These are phyloP conservation scores for Pseudonitzschia delicatissima DNA, from an alignment of 108 stramenopile genomes.

Conservation along the genomic window DNA sequence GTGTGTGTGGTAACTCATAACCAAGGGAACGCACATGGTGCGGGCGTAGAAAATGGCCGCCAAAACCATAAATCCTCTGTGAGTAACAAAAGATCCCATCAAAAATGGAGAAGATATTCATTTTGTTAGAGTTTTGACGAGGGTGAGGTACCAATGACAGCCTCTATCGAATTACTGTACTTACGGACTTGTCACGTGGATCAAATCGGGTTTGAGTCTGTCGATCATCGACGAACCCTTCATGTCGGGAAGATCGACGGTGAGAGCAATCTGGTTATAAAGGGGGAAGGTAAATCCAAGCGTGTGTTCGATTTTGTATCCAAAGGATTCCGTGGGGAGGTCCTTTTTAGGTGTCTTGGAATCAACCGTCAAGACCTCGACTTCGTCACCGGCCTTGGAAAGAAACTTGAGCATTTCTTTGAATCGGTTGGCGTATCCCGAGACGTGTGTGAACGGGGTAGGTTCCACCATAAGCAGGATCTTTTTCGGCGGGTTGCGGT, in stretches of 20 bases:
- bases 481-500: slow-evolving; percentile 56
- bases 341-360: slow-evolving; percentile 62
- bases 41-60: slow-evolving; percentile 84
- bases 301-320: slow-evolving; percentile 82
- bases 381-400: slow-evolving; percentile 85
- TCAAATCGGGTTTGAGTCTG: slow-evolving; percentile 82
- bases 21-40: slow-evolving; percentile 76
- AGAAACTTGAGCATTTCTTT: slow-evolving; percentile 92
- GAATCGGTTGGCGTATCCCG: slow-evolving; percentile 97
- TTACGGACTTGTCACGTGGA: slow-evolving; percentile 93
- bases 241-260: slow-evolving; percentile 85
- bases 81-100: neutral
- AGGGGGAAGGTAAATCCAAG: slow-evolving; percentile 92
- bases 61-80: slow-evolving; percentile 81
- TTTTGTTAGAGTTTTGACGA: too few species aligned
- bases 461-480: slow-evolving; percentile 84
- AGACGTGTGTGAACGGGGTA: slow-evolving; percentile 95
- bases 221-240: slow-evolving; percentile 82
- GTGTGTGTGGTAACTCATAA: slow-evolving; percentile 95
- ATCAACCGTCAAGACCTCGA: slow-evolving; percentile 90
- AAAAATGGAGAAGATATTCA: neutral
- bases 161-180: slow-evolving; percentile 17
- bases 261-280: slow-evolving; percentile 90
- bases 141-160: neutral
- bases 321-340: slow-evolving; percentile 63